Conservation (phyloP, 2,329 filamentous ascomycete species). For the Ophiostoma novo-ulmi region DNA sequence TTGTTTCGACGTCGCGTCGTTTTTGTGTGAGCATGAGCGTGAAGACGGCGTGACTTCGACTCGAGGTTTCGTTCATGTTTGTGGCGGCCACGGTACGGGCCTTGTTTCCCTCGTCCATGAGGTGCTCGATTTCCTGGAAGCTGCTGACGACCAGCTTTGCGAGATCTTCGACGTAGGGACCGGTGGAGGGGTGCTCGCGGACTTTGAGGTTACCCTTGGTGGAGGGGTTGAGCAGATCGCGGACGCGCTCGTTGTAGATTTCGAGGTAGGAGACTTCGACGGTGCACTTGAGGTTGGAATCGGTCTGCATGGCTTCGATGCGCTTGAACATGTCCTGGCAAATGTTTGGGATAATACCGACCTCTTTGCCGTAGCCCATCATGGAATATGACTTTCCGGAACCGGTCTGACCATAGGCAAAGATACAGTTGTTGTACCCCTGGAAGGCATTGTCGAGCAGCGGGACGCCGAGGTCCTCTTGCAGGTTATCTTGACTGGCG, state of each 20-base stretch:
- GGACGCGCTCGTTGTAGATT: conserved; percentile 98
- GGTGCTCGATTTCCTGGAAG: conserved; percentile 89
- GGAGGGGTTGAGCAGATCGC: conserved; percentile 77
- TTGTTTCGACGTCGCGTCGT: conserved; percentile 81
- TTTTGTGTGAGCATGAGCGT: conserved; percentile 95
- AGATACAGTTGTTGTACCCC: conserved; percentile 98
- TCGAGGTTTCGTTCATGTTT: conserved; percentile 99
- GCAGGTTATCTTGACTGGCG: conserved; percentile 86
- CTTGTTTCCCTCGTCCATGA: conserved; percentile 99
- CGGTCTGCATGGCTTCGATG: conserved; percentile 70
- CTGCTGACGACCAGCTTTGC: conserved; percentile 90
- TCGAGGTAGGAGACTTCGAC: conserved; percentile 98
- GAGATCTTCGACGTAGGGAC: conserved; percentile 93
- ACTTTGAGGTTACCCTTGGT: conserved; percentile 77
- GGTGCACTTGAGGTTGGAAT: conserved; percentile 91
- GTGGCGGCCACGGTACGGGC: conserved; percentile 95
- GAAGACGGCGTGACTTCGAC: conserved; percentile 96
- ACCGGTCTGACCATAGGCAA: conserved; percentile 96
- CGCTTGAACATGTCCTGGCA: conserved; percentile 94
- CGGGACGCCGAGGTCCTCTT: conserved; percentile 89
- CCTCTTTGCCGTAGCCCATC: conserved; percentile 75
- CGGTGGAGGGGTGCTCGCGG: conserved; percentile 88
- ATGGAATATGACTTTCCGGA: conserved; percentile 98
- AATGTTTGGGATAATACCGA: conserved; percentile 87
- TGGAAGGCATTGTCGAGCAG: conserved; percentile 99